Evolutionary conservation across 2,329 filamentous ascomycete species (phyloP), one percentile per base, ranked within the genome.

Genomic region (Sporothrix protearum): DNA sequence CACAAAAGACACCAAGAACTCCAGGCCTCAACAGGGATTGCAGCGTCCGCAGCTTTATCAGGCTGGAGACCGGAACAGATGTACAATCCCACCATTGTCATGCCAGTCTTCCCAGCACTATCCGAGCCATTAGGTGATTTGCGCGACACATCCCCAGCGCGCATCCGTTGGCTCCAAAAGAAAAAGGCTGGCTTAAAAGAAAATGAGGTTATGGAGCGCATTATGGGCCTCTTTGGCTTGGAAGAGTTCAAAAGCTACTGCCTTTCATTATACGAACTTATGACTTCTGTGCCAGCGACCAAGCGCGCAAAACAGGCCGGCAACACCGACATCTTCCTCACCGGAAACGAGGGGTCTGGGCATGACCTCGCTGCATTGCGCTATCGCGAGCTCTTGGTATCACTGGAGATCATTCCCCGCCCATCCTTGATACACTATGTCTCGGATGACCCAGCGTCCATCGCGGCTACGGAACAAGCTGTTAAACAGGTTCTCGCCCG

Each of bases 171-270:
- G 63, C 25, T 67, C 12, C 22, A 66, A 39, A 66, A 47, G 16
- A 66, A 36, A n/a, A 42, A 42, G 22, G 61, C n/a, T 14, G 42
- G 61, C 6, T 30, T 47, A 25, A 25, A 47, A 33, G 63, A 25
- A 2, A 67, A 16, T 28, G 42, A 67, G 28, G 63, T 67, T 42
- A 67, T 67, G 63, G 45, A 67, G 14, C 25, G 25, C 16, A 67
- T 67, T 25, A 67, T 36, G 63, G 45, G 42, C 8, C 42, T 67
- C 16, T 67, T 67, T 51, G 45, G 63, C 45, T 7, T 67, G 0
- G 63, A 67, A 9, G 9, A 33, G 1, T 67, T 67, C 19, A 67
- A 67, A 25, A 16, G 8, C 3, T 25, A 51, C 28, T 67, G 63
- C 19, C 42, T 67, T 42, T 33, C 22, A 8, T 14, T 67, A 4